Evolutionary conservation across 2,329 filamentous ascomycete species (phyloP), one percentile per base, ranked within the genome.

Genomic region (Sclerotinia spermophila): DNA sequence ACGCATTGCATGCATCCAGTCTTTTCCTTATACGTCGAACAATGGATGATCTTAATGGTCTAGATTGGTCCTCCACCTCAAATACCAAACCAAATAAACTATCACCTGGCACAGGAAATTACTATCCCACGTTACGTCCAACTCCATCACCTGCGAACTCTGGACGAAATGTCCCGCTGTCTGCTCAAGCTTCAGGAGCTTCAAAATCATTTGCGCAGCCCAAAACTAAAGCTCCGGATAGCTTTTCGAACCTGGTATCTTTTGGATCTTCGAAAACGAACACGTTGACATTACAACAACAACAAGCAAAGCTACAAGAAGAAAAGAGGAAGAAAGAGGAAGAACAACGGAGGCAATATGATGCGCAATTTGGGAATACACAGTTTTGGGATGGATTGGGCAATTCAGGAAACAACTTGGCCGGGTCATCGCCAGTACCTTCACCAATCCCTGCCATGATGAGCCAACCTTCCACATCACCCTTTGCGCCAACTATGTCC

Each of bases 321-420:
- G 88, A 90, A 80, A 92, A 88, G 81, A 84, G 86, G 45, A 87
- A 84, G 79, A 92, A 95, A 79, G 92, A 94, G 72, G 90, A 90
- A 71, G 90, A 94, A 79, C 87, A 88, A 78, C 87, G 86, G 76
- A 90, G 86, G 76, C 87, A 90, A 79, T 87, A 90, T 76, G 92
- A 96, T 74, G 86, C 87, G 42, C 89, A 95, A 72, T 97, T 93
- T 80, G 93, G 92, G 3, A 88, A 90, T 76, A 86, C 87, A 17
- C 88, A 89, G 72, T 93, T 93, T 78, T 94, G 91, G 89, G 92
- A 96, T 78, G 87, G 82, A 19, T 82, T 96, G 62, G 93, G 88
- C 74, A 83, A 82, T 58, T 84, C 83, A 76, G 83, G 79, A 67
- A 84, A 72, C 44, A 61, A 45, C 82, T 51, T 82, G 79, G 64